Evolutionary conservation across 2,329 filamentous ascomycete genomes (phyloP), one percentile per base, ranked within the genome.

Genomic region (Pseudogymnoascus sp.): DNA sequence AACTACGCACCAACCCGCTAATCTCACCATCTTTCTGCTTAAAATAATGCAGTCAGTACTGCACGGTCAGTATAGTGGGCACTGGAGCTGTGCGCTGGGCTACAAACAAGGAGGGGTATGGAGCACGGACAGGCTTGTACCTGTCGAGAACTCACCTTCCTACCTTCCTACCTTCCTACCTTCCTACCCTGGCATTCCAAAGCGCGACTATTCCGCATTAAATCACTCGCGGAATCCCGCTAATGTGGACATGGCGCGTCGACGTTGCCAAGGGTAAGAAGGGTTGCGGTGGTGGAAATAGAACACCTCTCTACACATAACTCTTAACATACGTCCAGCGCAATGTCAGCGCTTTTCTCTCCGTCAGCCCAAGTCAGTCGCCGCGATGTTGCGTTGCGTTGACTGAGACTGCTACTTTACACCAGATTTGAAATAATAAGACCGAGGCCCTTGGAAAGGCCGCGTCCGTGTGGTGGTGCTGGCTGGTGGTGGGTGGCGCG

Each of bases 351-450:
- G 22, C 14, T n/a, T 12, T 47, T 14, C 7, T 15, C 7, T 9
- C 22, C 22, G 14, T 28, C 22, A 47, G 14, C 22, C 41, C 6
- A 6, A 15, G 39, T 47, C 22, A 28, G 22, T 28, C 14, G 14
- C 22, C 22, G 41, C 41, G 22, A n/a, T 47, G 41, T 47, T 47
- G 41, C 41, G 11, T 18, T 43, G 39, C 20, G 22, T 28, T 47
- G 22, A 20, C 41, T 47, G 22, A 22, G 41, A 47, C 20, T 25
- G 14, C 39, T 47, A 47, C 41, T 47, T 20, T 28, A 47, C 22
- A 28, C 14, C 41, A 47, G 22, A 47, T 47, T 47, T 47, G 41
- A 47, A 47, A 47, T 47, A 47, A 47, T 47, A 47, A 47, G 41
- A 28, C 41, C 41, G 41, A 47, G 41, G 22, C 41, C 20, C 20